These are phyloP conservation scores for Pisolithus marmoratus DNA, from an alignment of 768 basidiomycete species.

Conservation along the genomic window DNA sequence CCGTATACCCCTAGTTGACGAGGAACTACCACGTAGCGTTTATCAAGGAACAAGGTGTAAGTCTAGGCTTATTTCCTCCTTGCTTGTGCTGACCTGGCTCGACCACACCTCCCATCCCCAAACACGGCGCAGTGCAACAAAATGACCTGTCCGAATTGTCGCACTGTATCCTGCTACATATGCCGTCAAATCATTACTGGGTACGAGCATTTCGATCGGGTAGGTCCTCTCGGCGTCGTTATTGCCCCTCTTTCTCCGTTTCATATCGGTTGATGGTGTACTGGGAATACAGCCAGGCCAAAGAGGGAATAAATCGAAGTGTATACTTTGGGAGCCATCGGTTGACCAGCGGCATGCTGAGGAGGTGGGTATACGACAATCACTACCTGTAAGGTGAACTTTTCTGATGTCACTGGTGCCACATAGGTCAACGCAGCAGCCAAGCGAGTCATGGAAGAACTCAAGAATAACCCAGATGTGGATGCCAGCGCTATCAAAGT, in stretches of 20 bases:
- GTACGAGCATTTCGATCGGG: constrained; percentile 71
- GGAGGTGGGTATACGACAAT: constrained; percentile 40
- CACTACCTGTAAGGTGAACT: neutral
- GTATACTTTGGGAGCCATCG: constrained; percentile 56
- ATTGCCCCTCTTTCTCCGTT: no score
- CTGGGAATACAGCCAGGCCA: no score
- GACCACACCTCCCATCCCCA: neutral
- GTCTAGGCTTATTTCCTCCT: constrained; percentile 17
- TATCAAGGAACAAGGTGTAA: constrained; percentile 72
- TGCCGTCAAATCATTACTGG: constrained; percentile 69
- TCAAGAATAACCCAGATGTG: constrained; percentile 60
- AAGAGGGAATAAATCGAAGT: constrained; percentile 32
- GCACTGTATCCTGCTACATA: constrained; percentile 75
- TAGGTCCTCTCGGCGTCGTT: constrained; percentile 17
- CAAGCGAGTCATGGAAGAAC: constrained; percentile 58
- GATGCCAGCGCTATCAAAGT: constrained; percentile 56
- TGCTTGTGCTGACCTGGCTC: neutral
- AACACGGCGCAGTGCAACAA: constrained; percentile 73
- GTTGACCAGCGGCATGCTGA: constrained; percentile 59
- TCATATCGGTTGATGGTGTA: no score
- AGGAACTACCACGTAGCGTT: constrained; percentile 46
- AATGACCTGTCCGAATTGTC: constrained; percentile 75
- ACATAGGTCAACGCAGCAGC: constrained; percentile 63
- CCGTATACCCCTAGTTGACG: neutral
- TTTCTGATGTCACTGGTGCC: neutral